Base-by-base conservation (phyloP, 2,329 filamentous ascomycete genomes). In the Cladosporium sp. region DNA sequence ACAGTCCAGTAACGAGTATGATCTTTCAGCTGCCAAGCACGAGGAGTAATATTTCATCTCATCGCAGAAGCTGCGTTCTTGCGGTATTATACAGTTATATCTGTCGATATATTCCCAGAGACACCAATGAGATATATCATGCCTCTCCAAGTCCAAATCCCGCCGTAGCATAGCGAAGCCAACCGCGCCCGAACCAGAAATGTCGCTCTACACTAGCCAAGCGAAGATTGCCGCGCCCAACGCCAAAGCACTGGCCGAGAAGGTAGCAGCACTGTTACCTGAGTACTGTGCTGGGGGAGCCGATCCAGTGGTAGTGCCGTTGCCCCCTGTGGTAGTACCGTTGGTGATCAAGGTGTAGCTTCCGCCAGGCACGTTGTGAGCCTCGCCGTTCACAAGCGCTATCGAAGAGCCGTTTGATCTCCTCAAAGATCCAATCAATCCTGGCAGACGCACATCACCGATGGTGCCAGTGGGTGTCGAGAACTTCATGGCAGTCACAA, bases 381-480 rank as follows among this genome's bases (percentile, higher is more conserved):
- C 71, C 67, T 68, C 65, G 2, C 73, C 70, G 58, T 75, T 74
- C 2, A 68, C 59, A 10, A 74, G 62, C 14, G 21, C 38, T 18
- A 74, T 72, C 1, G 36, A 64, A 11, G 68, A 73, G 1, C 71
- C 71, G 63, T 75, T 78, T 2, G 76, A 70, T 7, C 81, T 68
- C 64, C 78, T 78, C 30, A 84, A 68, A 0, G 79, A 81, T 0
- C 80, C 81, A 1, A 65, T 79, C 78, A 68, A 77, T 74, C 2
- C 64, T 18, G 79, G 59, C n/a, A 66, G 34, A 26, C 59, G 52
- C 38, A 64, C 60, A n/a, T 41, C 32, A 21, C 65, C 65, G 14
- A 28, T 28, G 2, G 65, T 66, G 2, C 65, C 65, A 12, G 52
- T 21, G 21, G 65, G 65, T 1, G 65, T 64, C 3, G 52, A 49